Conservation (phyloP, 2,329 filamentous ascomycete genomes). For the Monosporascus cannonballus region DNA sequence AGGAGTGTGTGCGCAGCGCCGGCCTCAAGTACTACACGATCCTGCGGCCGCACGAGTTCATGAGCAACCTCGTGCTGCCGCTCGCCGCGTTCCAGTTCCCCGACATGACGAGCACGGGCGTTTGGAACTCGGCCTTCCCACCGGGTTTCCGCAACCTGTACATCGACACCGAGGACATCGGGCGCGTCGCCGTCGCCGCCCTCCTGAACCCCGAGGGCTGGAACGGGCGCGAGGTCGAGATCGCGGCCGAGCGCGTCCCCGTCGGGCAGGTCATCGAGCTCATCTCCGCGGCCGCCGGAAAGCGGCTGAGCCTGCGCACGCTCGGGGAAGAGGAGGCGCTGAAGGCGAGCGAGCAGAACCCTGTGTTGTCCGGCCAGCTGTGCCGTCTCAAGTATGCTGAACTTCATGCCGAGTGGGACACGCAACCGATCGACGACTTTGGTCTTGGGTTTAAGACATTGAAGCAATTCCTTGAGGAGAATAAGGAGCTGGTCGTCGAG, state of each 20-base stretch:
- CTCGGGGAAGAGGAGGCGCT: slow-evolving; percentile 5
- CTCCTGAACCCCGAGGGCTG: slow-evolving; percentile 6
- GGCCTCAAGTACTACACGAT: slow-evolving; percentile 11
- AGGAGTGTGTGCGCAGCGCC: slow-evolving; percentile 5
- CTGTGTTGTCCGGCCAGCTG: slow-evolving; percentile 5
- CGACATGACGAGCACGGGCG: slow-evolving; percentile 3
- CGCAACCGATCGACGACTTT: slow-evolving; percentile 1
- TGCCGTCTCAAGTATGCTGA: neutral
- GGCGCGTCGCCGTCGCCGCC: slow-evolving; percentile 4
- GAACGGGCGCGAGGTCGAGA: slow-evolving; percentile 1
- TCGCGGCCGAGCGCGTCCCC: slow-evolving; percentile 4
- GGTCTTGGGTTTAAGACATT: slow-evolving; percentile 8
- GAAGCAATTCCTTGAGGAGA: slow-evolving; percentile 5
- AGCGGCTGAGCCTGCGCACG: slow-evolving; percentile 5
- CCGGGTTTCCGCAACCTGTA: neutral
- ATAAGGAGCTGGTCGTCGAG: slow-evolving; percentile 6
- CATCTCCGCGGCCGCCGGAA: slow-evolving; percentile 6
- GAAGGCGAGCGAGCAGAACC: slow-evolving; percentile 1
- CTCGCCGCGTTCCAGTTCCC: slow-evolving; percentile 1
- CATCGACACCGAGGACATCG: slow-evolving; percentile 10
- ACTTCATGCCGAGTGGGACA: neutral
- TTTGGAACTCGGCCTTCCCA: slow-evolving; percentile 3
- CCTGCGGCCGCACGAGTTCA: slow-evolving; percentile 13
- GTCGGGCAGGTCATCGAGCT: slow-evolving; percentile 1
- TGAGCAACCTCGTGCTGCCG: slow-evolving; percentile 8